phyloP scores from a whole-genome alignment of 371 early-diverging fungal species.

The Parasitella parasitica region DNA sequence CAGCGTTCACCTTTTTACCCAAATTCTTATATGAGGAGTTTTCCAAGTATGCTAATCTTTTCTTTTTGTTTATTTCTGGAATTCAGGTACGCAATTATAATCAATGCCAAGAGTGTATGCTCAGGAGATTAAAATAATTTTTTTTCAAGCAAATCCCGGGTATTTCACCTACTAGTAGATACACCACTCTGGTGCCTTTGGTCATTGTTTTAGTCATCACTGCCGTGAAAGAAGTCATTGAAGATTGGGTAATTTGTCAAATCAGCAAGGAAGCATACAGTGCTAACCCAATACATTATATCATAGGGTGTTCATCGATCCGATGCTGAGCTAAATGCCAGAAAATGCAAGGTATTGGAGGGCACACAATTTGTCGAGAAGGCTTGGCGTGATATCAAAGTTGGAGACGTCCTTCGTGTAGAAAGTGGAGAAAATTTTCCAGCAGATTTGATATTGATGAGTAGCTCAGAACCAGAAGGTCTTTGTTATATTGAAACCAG shows the following conservation, averaged over 20 bases:
- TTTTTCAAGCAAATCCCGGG: conserved; percentile 73
- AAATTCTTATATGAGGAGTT: conserved; percentile 94
- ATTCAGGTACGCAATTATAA: conserved; percentile 68
- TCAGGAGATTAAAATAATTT: not conserved
- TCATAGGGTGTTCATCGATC: conserved; percentile 77
- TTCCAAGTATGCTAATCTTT: conserved; percentile 93
- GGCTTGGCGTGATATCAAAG: conserved; percentile 78
- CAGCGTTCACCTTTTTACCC: conserved; percentile 83
- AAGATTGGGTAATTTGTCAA: conserved; percentile 75
- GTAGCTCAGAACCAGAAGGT: conserved; percentile 84
- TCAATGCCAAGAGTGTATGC: not conserved
- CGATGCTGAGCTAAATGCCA: conserved; percentile 77
- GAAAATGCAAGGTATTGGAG: conserved; percentile 65
- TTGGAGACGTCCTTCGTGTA: conserved; percentile 91
- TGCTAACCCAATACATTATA: not conserved
- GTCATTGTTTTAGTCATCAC: conserved; percentile 88
- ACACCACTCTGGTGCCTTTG: conserved; percentile 93
- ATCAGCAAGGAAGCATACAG: not conserved
- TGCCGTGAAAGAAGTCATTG: conserved; percentile 95
- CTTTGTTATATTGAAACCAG: conserved; percentile 96
- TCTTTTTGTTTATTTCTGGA: conserved; percentile 89
- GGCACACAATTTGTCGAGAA: conserved; percentile 65
- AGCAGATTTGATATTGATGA: conserved; percentile 88
- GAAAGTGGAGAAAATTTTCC: conserved; percentile 89
- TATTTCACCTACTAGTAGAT: conserved; percentile 83